Base-by-base conservation (phyloP, 2,329 filamentous ascomycete species). In the Ophiostoma populinum region DNA sequence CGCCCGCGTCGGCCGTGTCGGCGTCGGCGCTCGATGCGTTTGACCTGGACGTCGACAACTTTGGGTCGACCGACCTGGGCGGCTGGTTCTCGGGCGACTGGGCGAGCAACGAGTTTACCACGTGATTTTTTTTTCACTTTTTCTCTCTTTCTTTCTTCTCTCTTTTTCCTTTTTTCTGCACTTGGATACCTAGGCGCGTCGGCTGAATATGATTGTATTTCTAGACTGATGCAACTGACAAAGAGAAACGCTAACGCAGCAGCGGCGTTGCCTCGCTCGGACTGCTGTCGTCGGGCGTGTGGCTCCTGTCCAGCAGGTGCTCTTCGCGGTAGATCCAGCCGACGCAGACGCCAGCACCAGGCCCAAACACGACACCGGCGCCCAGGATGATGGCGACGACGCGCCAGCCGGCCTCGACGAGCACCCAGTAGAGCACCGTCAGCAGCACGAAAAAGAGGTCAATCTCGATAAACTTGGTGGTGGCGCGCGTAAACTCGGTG, bases 371-470 rank as follows among this genome's bases (percentile, higher is more conserved):
- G 0, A 50, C 20, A 1, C 52, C 51, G 0, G 42, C 36, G 6
- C 40, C 43, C 5, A 52, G 33, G 42, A 51, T 46, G 8, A 50
- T 36, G 2, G 44, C 24, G 5, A 46, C 46, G 6, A 49, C 49
- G 7, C 50, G 48, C 55, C 58, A 58, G 13, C 64, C 63, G 0
- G 59, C 57, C 47, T 69, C 65, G 12, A 63, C 60, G 25, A 67
- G 47, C 22, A 68, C 49, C 64, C 65, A 69, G 47, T 68, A 69
- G 21, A 67, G 42, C 5, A 66, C 57, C 1, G 64, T 65, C 43
- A 60, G 49, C 2, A 49, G 52, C 29, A 65, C 51, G 41, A 61
- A 65, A 17, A 56, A 48, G 6, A 54, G 42, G 40, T 69, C 57
- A 31, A 69, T 57, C 45, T 59, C 55, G 35, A 69, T 55, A 35